Conservation (phyloP, 805 yeast species). For the Yarrowia sp. region DNA sequence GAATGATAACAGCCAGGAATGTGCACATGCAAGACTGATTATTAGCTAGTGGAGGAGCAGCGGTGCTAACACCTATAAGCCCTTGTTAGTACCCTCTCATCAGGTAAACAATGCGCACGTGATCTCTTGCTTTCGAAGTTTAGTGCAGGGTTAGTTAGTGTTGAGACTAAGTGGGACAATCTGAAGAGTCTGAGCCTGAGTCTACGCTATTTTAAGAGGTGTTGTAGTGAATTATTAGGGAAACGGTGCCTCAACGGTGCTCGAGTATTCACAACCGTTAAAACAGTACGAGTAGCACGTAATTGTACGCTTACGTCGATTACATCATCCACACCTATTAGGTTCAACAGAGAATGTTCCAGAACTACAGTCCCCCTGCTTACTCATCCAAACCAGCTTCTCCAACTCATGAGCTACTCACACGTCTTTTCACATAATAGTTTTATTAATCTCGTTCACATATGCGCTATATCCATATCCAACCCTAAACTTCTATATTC, state of each 20-base stretch:
- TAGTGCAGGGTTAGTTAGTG: constrained; percentile 7
- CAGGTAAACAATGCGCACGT: constrained; percentile 4
- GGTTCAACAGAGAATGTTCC: background rate
- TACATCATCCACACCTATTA: background rate
- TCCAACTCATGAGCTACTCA: background rate
- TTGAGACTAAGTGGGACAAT: constrained; percentile 5
- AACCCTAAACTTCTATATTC: constrained; percentile 17
- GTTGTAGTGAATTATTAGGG: too few relatives aligned
- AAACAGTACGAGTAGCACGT: too few relatives aligned
- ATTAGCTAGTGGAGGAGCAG: background rate
- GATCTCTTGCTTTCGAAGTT: background rate
- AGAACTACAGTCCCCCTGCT: background rate
- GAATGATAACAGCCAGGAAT: background rate
- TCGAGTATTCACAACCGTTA: too few relatives aligned
- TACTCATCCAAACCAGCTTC: too few relatives aligned
- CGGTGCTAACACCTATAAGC: background rate
- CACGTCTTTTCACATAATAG: background rate
- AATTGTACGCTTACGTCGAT: too few relatives aligned
- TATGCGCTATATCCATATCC: constrained; percentile 15
- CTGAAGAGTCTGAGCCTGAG: constrained; percentile 4
- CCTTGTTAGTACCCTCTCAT: too few relatives aligned
- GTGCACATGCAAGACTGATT: too few relatives aligned
- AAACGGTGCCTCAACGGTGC: background rate
- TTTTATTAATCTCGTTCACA: constrained; percentile 22
- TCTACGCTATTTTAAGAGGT: background rate